Conservation (phyloP, 2,329 filamentous ascomycete genomes). For the Domatiomyces globalis region DNA sequence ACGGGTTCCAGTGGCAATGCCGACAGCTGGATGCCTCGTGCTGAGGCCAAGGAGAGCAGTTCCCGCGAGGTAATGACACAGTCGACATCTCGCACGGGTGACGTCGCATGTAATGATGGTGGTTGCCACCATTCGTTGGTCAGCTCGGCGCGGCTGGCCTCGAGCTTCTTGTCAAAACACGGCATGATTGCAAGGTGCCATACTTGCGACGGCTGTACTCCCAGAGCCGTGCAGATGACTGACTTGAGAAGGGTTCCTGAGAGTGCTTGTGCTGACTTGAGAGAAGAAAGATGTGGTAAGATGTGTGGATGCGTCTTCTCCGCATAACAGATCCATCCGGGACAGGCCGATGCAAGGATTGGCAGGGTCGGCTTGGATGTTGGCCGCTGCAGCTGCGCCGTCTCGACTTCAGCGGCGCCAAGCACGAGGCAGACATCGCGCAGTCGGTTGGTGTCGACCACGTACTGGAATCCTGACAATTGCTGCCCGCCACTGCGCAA, state of each 20-base stretch:
- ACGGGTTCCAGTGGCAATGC: slow-evolving; percentile 48
- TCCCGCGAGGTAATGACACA: slow-evolving; percentile 97
- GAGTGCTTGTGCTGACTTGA: slow-evolving; percentile 90
- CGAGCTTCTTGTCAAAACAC: slow-evolving; percentile 97
- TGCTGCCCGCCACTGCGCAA: slow-evolving; percentile 56
- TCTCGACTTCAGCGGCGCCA: slow-evolving; percentile 56
- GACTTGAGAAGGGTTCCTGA: slow-evolving; percentile 85
- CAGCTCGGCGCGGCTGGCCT: slow-evolving; percentile 84
- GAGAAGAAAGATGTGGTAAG: slow-evolving; percentile 71
- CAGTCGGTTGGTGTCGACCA: slow-evolving; percentile 76
- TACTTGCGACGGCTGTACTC: slow-evolving; percentile 62
- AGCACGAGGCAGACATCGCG: slow-evolving; percentile 72
- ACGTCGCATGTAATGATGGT: slow-evolving; percentile 16
- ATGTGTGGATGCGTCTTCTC: slow-evolving; percentile 96
- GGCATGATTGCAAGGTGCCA: slow-evolving; percentile 97
- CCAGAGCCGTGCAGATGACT: slow-evolving; percentile 56
- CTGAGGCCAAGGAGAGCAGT: slow-evolving; percentile 74
- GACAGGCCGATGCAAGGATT: slow-evolving; percentile 71
- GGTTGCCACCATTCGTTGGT: slow-evolving; percentile 62
- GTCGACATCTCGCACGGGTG: slow-evolving; percentile 67
- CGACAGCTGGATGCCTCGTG: slow-evolving; percentile 64
- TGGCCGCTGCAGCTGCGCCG: slow-evolving; percentile 19
- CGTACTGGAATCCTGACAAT: slow-evolving; percentile 70
- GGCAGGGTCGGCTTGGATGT: slow-evolving; percentile 21
- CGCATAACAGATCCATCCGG: slow-evolving; percentile 97